A percentile compares a stretch with the other conserved stretches of the same genome.
These are phyloP conservation scores for Solanum lycopersicoides DNA, from an alignment of 257 asterid species.

Conservation along the genomic window DNA sequence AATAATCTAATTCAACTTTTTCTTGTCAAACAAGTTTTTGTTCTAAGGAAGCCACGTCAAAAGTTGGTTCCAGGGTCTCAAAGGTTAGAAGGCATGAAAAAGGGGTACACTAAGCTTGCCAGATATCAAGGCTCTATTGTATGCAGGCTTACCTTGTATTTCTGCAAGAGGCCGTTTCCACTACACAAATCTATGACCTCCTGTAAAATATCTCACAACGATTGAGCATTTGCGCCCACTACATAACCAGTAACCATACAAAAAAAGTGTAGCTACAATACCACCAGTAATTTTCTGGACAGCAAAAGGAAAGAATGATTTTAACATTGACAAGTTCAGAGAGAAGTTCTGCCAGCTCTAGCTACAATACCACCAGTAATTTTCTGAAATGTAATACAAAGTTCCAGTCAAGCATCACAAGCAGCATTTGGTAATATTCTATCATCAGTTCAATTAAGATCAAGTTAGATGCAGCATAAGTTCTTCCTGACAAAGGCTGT, in stretches of 20 bases:
- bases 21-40: background rate
- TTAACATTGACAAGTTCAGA: background rate
- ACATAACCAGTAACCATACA: background rate
- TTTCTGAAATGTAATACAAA: background rate
- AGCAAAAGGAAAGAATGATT: background rate
- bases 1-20: background rate
- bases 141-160: background rate
- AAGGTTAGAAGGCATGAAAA: background rate
- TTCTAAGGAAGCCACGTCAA: background rate
- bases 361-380: background rate
- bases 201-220: background rate
- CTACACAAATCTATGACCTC: background rate
- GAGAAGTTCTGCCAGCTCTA: background rate
- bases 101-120: background rate
- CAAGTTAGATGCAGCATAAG: too few relatives aligned
- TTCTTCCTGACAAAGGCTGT: too few relatives aligned
- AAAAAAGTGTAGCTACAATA: background rate
- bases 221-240: too few relatives aligned
- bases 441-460: too few relatives aligned
- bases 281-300: background rate
- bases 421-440: too few relatives aligned
- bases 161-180: background rate
- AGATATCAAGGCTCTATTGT: background rate
- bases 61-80: background rate
- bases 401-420: background rate